Conservation (phyloP, 345 rosid species). For the Dimocarpus longan region DNA sequence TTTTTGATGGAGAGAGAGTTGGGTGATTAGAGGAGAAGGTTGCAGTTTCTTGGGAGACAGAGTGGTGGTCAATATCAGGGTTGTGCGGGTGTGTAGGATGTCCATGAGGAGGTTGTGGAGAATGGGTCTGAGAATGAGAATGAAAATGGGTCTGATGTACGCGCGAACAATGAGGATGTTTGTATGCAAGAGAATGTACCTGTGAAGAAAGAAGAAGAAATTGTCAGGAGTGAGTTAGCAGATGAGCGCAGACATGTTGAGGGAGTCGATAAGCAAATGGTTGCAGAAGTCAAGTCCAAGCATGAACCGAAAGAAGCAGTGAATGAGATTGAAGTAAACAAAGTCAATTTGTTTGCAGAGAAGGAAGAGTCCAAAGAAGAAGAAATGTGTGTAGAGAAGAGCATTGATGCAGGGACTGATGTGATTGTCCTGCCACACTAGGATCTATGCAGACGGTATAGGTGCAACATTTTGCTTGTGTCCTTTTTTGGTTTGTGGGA, state of each 20-base stretch:
- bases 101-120: conserved; percentile 65
- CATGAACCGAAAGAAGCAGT: conserved; percentile 15
- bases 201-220: conserved; percentile 3
- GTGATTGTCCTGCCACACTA: conserved; percentile 17
- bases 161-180: conserved; percentile 31
- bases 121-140: conserved; percentile 68
- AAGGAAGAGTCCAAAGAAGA: background rate
- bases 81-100: conserved; percentile 31
- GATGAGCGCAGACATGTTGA: conserved; percentile 21
- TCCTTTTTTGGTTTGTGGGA: no score
- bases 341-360: no score
- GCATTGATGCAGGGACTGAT: conserved; percentile 27
- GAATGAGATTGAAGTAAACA: background rate
- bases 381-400: conserved; percentile 1
- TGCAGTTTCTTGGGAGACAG: conserved; percentile 79
- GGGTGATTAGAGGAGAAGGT: conserved; percentile 80
- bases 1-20: conserved; percentile 91
- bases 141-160: conserved; percentile 65
- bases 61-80: conserved; percentile 13
- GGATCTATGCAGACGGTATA: no score
- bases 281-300: conserved; percentile 14
- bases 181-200: conserved; percentile 35
- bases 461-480: no score
- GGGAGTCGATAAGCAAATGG: conserved; percentile 15
- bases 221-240: conserved; percentile 24